Base-by-base conservation (phyloP, 2,329 filamentous ascomycete genomes). In the Aureobasidium melanogenum region DNA sequence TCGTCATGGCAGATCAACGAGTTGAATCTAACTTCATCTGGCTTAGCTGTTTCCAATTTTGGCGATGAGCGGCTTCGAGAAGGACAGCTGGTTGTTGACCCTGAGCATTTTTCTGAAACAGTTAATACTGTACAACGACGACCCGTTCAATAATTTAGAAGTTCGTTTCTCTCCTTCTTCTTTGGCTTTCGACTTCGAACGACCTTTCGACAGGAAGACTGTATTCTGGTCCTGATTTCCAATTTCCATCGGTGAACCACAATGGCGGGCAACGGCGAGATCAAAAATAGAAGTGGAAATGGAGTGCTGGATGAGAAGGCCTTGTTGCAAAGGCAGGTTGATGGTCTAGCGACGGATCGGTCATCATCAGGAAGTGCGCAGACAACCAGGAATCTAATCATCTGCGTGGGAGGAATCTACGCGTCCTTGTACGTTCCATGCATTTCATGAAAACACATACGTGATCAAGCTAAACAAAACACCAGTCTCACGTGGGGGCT, bases 371-470 rank as follows among this genome's bases (percentile, higher is more conserved):
- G 59, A 15, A 63, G 54, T 60, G 39, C 55, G n/a, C 32, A 71
- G 46, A 63, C 62, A 1, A 64, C 66, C 3, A 17, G 88, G 69
- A 88, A 96, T 74, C 83, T 97, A 61, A 76, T 92, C 52, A 84
- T 96, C 64, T 93, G 92, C 66, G 91, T 97, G n/a, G 86, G 86
- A 7, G 94, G 94, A 63, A 99, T 99, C 68, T 99, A 99, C 74
- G 91, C 88, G 38, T 96, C 92, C 38, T 99, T 99, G 93, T 97
- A 83, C 63, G 76, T 67, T 10, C 8, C 9, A 60, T 30, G 6
- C 24, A 15, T 3, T 30, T 19, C 28, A 24, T 26, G 52, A 22
- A 26, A 19, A 9, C 41, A 28, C 30, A 30, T 39, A 32, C 41
- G 28, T 22, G 36, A 12, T 15, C 26, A 14, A 43, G 26, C 61